Base-by-base conservation (phyloP, 805 yeast species). In the Metschnikowia aberdeeniae region DNA sequence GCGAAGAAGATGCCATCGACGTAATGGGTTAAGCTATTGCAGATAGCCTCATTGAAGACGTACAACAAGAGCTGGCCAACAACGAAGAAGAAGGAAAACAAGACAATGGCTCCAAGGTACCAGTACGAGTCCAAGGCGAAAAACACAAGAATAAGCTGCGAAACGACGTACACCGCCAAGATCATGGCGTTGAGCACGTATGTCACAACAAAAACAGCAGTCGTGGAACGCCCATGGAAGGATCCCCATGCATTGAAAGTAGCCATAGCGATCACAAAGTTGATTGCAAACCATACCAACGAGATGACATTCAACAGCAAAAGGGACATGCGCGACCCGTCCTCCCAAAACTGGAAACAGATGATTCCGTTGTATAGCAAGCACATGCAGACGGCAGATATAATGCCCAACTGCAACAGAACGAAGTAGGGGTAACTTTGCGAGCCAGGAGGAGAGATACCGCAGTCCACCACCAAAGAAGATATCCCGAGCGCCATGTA, bases 271-370 rank as follows among this genome's bases (percentile, higher is more conserved):
- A 89, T 73, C 24, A 88, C 62, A 58, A 86, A 90, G 47, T 84
- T 80, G 24, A 82, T 63, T 1, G 74, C 68, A 56, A 88, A 89
- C 58, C 87, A 81, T 1, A 68, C 53, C 1, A 72, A 40, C n/a
- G 88, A 72, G 1, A 78, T 53, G 3, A 73, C 40, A 47, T 88
- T 72, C 34, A 86, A 63, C 3, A 72, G 59, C 61, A 79, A 66
- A 72, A 87, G 75, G 1, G 96, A 81, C 46, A 60, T 70, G 13
- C 63, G 59, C 1, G 96, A 84, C 14, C 97, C 97, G 63, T 92
- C 99, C 63, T 90, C 97, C 95, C 96, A 93, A 30, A 90, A 66
- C 63, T 89, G 93, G 63, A 89, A 89, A 14, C 92, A 90, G 14
- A 89, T 65, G 4, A 93, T 60, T 4, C 97, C 97, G 49, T 84